A percentile compares a stretch with the other conserved stretches of the same genome.
These are phyloP conservation scores for Rachicladosporium sp. DNA, from an alignment of 2,329 filamentous ascomycete genomes.

Conservation along the genomic window DNA sequence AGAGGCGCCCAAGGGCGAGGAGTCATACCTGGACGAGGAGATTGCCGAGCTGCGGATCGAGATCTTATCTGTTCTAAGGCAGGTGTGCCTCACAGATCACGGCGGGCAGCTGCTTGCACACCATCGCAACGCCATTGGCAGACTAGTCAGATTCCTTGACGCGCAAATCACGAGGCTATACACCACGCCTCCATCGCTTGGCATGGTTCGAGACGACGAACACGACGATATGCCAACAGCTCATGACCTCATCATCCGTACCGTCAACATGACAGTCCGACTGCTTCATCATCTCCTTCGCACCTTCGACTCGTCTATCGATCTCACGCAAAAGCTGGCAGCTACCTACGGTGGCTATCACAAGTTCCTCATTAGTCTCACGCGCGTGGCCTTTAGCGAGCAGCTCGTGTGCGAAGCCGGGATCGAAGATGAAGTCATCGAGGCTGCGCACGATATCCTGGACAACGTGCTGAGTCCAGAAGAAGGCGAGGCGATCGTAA, in stretches of 20 bases:
- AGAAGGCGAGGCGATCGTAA: conserved; percentile 50
- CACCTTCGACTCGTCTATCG: conserved; percentile 43
- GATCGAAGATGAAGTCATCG: conserved; percentile 64
- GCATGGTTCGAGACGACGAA: conserved; percentile 1
- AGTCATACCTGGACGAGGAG: conserved; percentile 26
- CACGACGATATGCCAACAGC: conserved; percentile 15
- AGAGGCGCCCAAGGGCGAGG: conserved; percentile 28
- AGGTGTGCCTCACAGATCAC: conserved; percentile 50
- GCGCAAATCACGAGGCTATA: conserved; percentile 56
- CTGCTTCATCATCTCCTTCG: conserved; percentile 49
- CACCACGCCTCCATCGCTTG: conserved; percentile 14
- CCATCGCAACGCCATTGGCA: conserved; percentile 58
- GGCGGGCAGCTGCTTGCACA: conserved; percentile 53
- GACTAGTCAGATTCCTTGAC: conserved; percentile 63
- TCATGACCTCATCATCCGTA: conserved; percentile 30
- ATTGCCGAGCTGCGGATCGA: conserved; percentile 35
- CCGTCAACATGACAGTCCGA: conserved; percentile 49
- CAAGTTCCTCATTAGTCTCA: conserved; percentile 70
- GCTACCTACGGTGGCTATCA: conserved; percentile 61
- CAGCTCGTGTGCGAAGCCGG: conserved; percentile 64
- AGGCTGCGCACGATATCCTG: conserved; percentile 69
- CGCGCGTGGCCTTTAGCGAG: conserved; percentile 74
- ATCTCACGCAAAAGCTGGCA: conserved; percentile 60
- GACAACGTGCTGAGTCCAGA: conserved; percentile 73
- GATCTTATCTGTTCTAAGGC: conserved; percentile 35